Evolutionary conservation across 1,284 basidiomycete genomes (phyloP).

Genomic region (Schizophyllum amplum): DNA sequence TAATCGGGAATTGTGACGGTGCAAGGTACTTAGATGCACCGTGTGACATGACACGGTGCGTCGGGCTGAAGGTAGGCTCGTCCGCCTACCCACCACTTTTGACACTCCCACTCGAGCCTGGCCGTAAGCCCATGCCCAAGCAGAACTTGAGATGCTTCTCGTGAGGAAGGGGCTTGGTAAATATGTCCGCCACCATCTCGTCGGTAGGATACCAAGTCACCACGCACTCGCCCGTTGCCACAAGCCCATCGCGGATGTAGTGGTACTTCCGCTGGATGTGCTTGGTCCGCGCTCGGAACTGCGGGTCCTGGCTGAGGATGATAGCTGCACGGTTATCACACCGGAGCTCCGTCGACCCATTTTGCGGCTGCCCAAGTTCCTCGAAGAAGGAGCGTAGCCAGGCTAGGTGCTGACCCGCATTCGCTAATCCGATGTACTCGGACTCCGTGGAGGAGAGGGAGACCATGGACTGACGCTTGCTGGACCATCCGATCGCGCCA

Average conservation of each 20-base stretch:
- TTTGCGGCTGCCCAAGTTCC: slow-evolving; percentile 20
- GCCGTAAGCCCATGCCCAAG: slow-evolving; percentile 14
- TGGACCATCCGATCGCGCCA: slow-evolving; percentile 23
- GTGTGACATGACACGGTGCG: no score
- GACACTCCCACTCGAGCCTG: no score
- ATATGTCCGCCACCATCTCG: slow-evolving; percentile 20
- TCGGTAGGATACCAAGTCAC: slow-evolving; percentile 13
- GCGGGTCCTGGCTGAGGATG: slow-evolving; percentile 10
- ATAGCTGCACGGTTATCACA: slow-evolving; percentile 21
- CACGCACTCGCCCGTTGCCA: slow-evolving; percentile 12
- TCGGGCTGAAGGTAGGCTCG: no score
- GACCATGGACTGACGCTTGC: slow-evolving; percentile 22
- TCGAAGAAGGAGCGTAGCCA: slow-evolving; percentile 19
- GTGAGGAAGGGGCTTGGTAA: slow-evolving; percentile 17
- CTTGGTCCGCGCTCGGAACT: slow-evolving; percentile 16
- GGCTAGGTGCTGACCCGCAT: slow-evolving; percentile 18
- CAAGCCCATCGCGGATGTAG: slow-evolving; percentile 21
- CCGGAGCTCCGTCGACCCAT: slow-evolving; percentile 5
- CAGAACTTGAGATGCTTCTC: slow-evolving; percentile 19
- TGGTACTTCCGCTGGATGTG: slow-evolving; percentile 20
- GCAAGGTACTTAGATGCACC: no score
- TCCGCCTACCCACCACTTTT: no score
- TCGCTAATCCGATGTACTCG: slow-evolving; percentile 25
- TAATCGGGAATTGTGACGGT: no score
- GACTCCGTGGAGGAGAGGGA: slow-evolving; percentile 27